Base-by-base conservation (phyloP, 352 stramenopile genomes). In the Globisporangium orthogonon region DNA sequence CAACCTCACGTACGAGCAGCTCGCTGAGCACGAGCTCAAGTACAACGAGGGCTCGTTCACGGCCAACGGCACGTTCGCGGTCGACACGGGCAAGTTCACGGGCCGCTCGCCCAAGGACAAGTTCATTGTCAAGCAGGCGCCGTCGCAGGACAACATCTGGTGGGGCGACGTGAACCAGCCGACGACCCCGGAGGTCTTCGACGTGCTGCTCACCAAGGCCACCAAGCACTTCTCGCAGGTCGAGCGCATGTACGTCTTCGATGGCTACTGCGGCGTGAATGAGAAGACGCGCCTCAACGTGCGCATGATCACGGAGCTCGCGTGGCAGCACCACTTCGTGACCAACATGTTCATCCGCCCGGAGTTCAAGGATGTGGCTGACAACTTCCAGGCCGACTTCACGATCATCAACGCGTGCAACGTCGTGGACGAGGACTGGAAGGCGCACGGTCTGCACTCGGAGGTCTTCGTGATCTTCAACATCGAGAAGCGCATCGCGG, bases 61-160 rank as follows among this genome's bases (percentile, higher is more conserved):
- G 50, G 91, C 89, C 52, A 91, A 94, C 43, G 90, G 94, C 65
- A 98, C 95, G 51, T 98, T 98, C 72, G 89, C 87, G 33, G 97
- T 99, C 50, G 96, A 98, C 73, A 99, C 97, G 52, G 96, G 97
- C 61, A 98, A 98, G 72, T 99, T 98, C 79, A 99, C 97, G 18
- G 97, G 97, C 61, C 91, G 96, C 53, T 98, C 93, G 66, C 97
- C 97, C 55, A 98, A 98, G 80, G 96, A 99, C 83, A 98, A 98
- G 78, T 99, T 91, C 78, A 92, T 98, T 57, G 97, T 99, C 28
- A 83, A 97, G 65, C 93, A 98, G 70, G 69, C 68, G 43, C 86
- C 86, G 30, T 94, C 80, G 50, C 96, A 84, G 50, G 85, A 96
- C 60, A 95, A 98, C 72, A 94, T 99, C 63, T 97, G 97, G 82